Conservation (phyloP, 192 early-diverging fungal genomes). For the Dissophora globulifera region DNA sequence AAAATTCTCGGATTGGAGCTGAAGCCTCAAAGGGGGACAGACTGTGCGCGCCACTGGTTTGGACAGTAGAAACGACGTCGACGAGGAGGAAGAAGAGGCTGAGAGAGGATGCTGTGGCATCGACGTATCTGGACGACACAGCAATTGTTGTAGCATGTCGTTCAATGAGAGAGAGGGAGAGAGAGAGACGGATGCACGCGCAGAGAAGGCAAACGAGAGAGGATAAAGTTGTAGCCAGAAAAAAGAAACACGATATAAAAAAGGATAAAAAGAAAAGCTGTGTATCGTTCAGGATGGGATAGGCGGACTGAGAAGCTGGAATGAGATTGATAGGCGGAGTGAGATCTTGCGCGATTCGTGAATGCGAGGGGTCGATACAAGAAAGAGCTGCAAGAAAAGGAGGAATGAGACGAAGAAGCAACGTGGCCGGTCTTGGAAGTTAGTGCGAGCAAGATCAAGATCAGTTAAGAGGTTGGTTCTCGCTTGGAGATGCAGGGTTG, state of each 20-base stretch:
- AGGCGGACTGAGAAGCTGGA: not conserved
- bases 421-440: too few species aligned
- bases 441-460: too few species aligned
- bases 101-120: not conserved
- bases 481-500: too few species aligned
- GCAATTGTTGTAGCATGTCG: not conserved
- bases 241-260: too few species aligned
- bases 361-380: too few species aligned
- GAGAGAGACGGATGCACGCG: not conserved
- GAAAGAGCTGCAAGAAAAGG: too few species aligned
- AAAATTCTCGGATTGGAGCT: not conserved
- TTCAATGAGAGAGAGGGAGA: not conserved
- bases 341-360: not conserved
- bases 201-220: slow-evolving; percentile 5
- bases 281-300: too few species aligned
- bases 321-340: not conserved
- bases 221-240: too few species aligned
- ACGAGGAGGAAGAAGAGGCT: too few species aligned
- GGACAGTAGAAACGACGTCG: not conserved
- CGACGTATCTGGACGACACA: not conserved
- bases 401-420: too few species aligned
- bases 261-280: too few species aligned
- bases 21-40: not conserved
- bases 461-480: too few species aligned
- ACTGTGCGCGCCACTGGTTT: slow-evolving; percentile 1